A percentile compares a stretch with the other conserved stretches of the same genome.
Evolutionary conservation across 225 moss, liverwort and hornwort species (phyloP).

Genomic region (Pseudoscleropodium purum): DNA sequence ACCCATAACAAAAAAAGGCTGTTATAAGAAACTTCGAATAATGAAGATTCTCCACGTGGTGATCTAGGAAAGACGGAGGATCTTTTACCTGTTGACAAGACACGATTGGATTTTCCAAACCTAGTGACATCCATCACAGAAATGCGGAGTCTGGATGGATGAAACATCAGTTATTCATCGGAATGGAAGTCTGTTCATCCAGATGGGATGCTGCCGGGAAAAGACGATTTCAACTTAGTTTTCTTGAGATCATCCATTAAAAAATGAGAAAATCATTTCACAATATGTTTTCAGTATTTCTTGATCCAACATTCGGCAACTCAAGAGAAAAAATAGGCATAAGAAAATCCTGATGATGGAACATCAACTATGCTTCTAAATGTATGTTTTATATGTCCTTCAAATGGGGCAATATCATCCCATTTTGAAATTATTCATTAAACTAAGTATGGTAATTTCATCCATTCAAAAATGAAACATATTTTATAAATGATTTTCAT

Average conservation of each 20-base stretch:
- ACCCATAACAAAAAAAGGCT: not conserved
- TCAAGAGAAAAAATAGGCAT: not conserved
- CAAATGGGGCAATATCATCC: not conserved
- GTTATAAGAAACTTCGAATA: not conserved
- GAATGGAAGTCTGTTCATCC: not conserved
- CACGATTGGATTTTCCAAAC: not conserved
- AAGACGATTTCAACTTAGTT: too few species aligned
- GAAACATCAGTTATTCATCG: not conserved
- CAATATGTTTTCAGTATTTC: not conserved
- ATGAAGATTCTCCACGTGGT: not conserved
- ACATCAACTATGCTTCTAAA: not conserved
- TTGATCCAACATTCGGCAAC: not conserved
- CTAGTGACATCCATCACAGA: too few species aligned
- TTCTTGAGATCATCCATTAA: too few species aligned
- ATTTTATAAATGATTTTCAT: too few species aligned
- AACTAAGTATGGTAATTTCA: not conserved
- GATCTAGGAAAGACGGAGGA: not conserved
- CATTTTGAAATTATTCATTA: too few species aligned
- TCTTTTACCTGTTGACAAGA: not conserved
- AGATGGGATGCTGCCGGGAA: not conserved
- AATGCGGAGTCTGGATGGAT: not conserved
- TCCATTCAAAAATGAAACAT: too few species aligned
- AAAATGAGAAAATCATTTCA: not conserved
- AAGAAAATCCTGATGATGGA: fast-evolving
- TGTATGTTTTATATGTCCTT: not conserved